phyloP scores from a whole-genome alignment of 495 filamentous ascomycete genomes.

The Penicillium turbatum region DNA sequence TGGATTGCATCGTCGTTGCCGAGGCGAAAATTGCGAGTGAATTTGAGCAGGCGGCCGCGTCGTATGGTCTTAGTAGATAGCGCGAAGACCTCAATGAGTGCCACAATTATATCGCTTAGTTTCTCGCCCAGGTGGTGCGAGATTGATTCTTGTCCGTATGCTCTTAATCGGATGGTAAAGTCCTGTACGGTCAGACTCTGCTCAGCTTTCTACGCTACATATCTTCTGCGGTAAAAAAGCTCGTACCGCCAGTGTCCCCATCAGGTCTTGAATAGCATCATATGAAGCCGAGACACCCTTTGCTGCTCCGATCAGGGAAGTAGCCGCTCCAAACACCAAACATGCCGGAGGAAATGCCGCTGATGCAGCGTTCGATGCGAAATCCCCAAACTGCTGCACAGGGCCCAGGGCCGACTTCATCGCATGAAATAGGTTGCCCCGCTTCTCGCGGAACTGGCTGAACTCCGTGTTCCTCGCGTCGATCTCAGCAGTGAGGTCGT shows the following conservation, averaged over 20 bases:
- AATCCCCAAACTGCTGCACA: conserved; percentile 26
- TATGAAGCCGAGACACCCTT: conserved; percentile 29
- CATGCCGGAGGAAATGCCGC: conserved; percentile 27
- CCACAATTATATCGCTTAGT: conserved; percentile 27
- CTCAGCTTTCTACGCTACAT: too few species aligned
- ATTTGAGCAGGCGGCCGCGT: conserved; percentile 23
- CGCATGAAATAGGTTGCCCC: conserved; percentile 14
- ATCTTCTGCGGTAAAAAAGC: too few species aligned
- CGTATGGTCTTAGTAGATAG: conserved; percentile 25
- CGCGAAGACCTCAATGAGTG: conserved; percentile 34
- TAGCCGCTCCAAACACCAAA: conserved; percentile 29
- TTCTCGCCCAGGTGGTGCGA: conserved; percentile 24
- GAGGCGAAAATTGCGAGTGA: conserved; percentile 22
- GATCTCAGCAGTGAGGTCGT: not conserved
- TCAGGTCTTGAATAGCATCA: conserved; percentile 29
- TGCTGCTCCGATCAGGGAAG: conserved; percentile 28
- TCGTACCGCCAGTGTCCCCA: conserved; percentile 25
- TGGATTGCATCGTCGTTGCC: conserved; percentile 26
- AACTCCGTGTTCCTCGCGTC: conserved; percentile 16
- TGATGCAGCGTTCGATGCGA: conserved; percentile 21
- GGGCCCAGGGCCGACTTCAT: conserved; percentile 18
- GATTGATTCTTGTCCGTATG: conserved; percentile 24
- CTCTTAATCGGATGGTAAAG: conserved; percentile 29
- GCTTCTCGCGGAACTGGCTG: conserved; percentile 18
- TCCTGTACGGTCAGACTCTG: conserved; percentile 18